These are phyloP conservation scores for Xylariaceae sp. DNA, from an alignment of 2,329 filamentous ascomycete species.

Conservation along the genomic window DNA sequence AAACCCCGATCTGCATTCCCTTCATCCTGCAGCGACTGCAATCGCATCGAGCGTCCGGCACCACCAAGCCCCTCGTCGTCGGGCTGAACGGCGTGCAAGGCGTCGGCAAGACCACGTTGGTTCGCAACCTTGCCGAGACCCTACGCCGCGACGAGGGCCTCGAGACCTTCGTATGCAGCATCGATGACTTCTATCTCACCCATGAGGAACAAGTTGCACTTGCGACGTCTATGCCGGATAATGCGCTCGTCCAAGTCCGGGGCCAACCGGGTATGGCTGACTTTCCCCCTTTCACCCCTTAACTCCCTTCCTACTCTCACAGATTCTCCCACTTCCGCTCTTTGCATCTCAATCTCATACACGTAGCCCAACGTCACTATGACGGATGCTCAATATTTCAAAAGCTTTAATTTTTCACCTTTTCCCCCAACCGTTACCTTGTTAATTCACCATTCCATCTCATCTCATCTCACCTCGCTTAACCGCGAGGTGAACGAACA, in stretches of 20 bases:
- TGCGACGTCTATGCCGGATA: constrained; percentile 58
- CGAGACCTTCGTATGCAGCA: constrained; percentile 66
- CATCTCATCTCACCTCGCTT: neutral
- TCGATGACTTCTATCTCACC: constrained; percentile 85
- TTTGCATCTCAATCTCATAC: neutral
- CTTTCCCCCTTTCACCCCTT: constrained; percentile 8
- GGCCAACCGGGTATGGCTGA: constrained; percentile 64
- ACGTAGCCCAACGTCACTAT: no score
- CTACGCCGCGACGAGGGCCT: constrained; percentile 54
- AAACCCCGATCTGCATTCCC: constrained; percentile 68
- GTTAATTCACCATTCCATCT: neutral
- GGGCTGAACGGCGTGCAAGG: constrained; percentile 90
- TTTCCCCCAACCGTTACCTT: neutral
- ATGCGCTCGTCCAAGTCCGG: constrained; percentile 72
- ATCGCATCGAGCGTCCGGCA: constrained; percentile 35
- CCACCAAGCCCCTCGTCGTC: constrained; percentile 67
- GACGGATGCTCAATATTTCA: no score
- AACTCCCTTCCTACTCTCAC: neutral
- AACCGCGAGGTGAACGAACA: no score
- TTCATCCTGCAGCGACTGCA: constrained; percentile 63
- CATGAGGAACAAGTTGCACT: constrained; percentile 63
- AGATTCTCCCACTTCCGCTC: neutral
- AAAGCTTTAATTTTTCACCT: neutral
- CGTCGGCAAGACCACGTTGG: constrained; percentile 86
- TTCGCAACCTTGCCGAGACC: constrained; percentile 57